Conservation (phyloP, 441 rosid genomes). For the Brassica balearica region DNA sequence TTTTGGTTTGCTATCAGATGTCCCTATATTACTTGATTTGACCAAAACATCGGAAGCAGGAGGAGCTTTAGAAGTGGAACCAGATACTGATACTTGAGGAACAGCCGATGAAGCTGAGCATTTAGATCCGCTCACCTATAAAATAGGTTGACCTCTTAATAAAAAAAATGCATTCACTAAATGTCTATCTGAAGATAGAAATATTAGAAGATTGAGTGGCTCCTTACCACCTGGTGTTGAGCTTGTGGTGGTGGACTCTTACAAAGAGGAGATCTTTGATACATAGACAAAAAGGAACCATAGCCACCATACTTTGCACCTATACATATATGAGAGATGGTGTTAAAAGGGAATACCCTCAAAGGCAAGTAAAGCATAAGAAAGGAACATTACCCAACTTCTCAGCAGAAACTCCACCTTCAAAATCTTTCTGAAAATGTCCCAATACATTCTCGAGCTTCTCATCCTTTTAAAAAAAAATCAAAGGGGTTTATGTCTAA, state of each 20-base stretch:
- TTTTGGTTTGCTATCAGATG: slow-evolving; percentile 42
- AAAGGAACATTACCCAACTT: slow-evolving; percentile 62
- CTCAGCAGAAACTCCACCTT: slow-evolving; percentile 80
- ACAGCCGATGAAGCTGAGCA: slow-evolving; percentile 22
- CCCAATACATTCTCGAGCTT: slow-evolving; percentile 73
- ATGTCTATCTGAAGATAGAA: neutral
- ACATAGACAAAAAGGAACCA: slow-evolving; percentile 62
- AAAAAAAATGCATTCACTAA: neutral
- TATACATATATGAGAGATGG: slow-evolving; percentile 34
- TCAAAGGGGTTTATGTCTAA: neutral
- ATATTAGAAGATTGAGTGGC: neutral
- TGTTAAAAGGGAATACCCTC: slow-evolving; percentile 23
- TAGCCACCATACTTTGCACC: slow-evolving; percentile 70
- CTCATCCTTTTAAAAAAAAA: slow-evolving; percentile 52
- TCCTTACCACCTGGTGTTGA: slow-evolving; percentile 38
- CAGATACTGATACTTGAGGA: slow-evolving; percentile 38
- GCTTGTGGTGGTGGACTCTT: slow-evolving; percentile 41
- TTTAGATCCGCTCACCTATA: neutral
- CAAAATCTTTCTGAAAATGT: slow-evolving; percentile 82
- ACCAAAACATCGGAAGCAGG: slow-evolving; percentile 46
- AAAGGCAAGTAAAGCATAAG: slow-evolving; percentile 23
- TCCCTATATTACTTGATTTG: slow-evolving; percentile 39
- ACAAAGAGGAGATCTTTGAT: slow-evolving; percentile 49
- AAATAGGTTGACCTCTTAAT: neutral
- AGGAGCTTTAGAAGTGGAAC: slow-evolving; percentile 52